Base-by-base conservation (phyloP, 139 green algal genomes). In the Astrephomene gubernaculifera region DNA sequence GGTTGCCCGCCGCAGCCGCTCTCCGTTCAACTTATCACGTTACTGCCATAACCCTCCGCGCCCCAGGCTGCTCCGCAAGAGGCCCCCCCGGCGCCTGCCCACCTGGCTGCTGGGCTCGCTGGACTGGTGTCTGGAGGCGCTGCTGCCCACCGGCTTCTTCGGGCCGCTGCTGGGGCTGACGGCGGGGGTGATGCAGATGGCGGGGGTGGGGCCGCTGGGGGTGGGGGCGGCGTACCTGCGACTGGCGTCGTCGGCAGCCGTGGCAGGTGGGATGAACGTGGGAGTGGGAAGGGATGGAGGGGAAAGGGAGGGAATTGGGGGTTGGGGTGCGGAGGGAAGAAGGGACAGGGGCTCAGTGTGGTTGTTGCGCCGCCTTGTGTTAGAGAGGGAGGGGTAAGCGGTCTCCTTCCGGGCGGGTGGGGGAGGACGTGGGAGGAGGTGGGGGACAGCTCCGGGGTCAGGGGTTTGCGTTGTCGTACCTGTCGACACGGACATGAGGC, bases 131-230 rank as follows among this genome's bases (percentile, higher is more conserved):
- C 44, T n/a, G 31, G 63, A 84, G 41, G 63, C 65, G 31, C 67
- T 84, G 61, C 78, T 84, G 43, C 78, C 78, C 31, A 84, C 78
- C 43, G 25, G 43, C 24, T 84, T 84, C 78, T 84, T 84, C 41
- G 78, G 73, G 5, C 73, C 73, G 52, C 35, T 81, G 36, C 36
- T 69, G 52, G 73, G 73, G 52, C 5, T 69, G 52, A 81, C 73
- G 2, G 21, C 21, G 19, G 71, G 71, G 14, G 71, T 49, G 31
- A 38, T 80, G 45, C 45, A 80, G 71, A 29, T 65, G 4, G 45
- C 71, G 17, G 71, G 71, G 2, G 29, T 31, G 24, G 7, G 36
- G 57, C 19, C 6, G 6, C 14, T 17, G 17, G 22, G 6, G 57
- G 57, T 27, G 17, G 57, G 19, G 57, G 22, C 22, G 57, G 57